phyloP scores from a whole-genome alignment of 495 filamentous ascomycete genomes.

The Lasiosphaeris hirsuta region DNA sequence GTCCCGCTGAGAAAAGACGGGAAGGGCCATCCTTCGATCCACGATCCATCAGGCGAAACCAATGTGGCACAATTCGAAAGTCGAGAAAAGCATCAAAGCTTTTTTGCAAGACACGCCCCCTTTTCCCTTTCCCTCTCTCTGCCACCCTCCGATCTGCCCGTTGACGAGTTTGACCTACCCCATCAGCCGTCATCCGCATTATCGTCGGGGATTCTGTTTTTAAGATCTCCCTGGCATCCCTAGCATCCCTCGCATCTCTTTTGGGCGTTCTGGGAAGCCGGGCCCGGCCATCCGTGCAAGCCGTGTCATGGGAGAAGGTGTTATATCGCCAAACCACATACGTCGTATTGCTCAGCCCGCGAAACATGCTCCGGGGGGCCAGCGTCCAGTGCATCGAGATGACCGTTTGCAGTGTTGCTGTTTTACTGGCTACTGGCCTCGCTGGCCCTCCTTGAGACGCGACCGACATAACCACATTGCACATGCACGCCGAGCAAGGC shows the following conservation, averaged over 20 bases:
- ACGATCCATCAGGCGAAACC: not conserved
- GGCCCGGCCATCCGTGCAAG: conserved; percentile 5
- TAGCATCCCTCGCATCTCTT: not conserved
- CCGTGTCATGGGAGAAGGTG: no score
- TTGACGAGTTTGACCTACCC: conserved; percentile 9
- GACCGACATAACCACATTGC: no score
- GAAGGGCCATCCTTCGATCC: not conserved
- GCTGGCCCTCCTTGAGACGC: no score
- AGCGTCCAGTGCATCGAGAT: no score
- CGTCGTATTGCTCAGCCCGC: no score
- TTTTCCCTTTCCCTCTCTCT: not conserved
- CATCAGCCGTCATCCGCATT: conserved; percentile 3
- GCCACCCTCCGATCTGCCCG: not conserved
- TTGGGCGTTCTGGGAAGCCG: not conserved
- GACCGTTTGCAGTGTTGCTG: no score
- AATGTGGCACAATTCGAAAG: not conserved
- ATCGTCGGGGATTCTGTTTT: conserved; percentile 20
- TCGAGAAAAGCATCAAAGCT: not conserved
- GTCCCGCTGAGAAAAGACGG: not conserved
- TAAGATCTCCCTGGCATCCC: conserved; percentile 15
- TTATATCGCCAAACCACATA: no score
- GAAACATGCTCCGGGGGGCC: no score
- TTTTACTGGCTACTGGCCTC: no score
- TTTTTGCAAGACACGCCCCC: not conserved
- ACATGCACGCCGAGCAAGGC: no score